These are phyloP conservation scores for Glycine tomentella DNA, from an alignment of 306 rosid genomes.

Conservation along the genomic window DNA sequence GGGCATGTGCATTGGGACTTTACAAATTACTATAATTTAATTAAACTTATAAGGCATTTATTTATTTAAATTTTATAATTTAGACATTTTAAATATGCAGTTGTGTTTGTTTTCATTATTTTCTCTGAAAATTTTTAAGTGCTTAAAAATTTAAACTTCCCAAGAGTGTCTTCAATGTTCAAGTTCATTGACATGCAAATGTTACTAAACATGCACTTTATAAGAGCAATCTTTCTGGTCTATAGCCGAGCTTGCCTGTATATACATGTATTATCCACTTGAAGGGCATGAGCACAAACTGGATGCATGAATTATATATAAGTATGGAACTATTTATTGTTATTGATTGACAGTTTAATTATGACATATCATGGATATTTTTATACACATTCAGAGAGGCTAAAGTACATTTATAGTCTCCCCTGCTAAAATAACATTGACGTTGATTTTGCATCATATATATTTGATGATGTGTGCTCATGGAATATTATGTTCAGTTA, in stretches of 20 bases:
- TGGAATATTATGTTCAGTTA: slow-evolving; percentile 34
- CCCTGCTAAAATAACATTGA: background rate
- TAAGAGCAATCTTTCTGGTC: slow-evolving; percentile 27
- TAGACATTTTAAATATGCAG: slow-evolving; percentile 22
- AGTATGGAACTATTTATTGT: slow-evolving; percentile 7
- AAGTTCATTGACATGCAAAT: slow-evolving; percentile 26
- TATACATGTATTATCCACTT: background rate
- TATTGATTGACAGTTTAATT: background rate
- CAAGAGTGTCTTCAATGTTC: background rate
- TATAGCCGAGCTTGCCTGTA: background rate
- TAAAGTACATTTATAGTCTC: background rate
- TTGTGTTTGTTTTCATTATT: slow-evolving; percentile 10
- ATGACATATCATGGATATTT: slow-evolving; percentile 3
- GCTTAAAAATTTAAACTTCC: slow-evolving; percentile 30
- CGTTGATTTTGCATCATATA: slow-evolving; percentile 24
- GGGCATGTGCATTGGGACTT: slow-evolving; percentile 1
- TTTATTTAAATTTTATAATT: no score
- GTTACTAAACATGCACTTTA: slow-evolving; percentile 11
- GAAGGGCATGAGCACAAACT: slow-evolving; percentile 3
- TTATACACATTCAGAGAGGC: background rate
- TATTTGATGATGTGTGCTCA: background rate
- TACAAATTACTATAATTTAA: slow-evolving; percentile 17
- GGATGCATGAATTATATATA: background rate
- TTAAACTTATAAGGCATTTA: background rate
- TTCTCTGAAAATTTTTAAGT: slow-evolving; percentile 22